Conservation (phyloP, 2,329 filamentous ascomycete species). For the Metarhizium rileyi region DNA sequence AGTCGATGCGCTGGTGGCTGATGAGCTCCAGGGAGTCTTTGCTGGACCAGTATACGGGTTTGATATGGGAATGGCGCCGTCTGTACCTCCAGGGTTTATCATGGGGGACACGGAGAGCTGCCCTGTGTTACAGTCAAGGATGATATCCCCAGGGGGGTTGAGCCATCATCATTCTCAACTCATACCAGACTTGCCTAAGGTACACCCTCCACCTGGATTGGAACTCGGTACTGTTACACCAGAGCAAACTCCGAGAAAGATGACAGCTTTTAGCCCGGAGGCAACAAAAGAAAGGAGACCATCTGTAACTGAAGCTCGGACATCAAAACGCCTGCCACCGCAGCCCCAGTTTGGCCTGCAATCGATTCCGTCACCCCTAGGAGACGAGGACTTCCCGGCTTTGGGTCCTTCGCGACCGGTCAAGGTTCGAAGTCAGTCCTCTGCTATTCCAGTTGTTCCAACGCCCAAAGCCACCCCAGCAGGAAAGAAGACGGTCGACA, state of each 20-base stretch:
- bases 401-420: constrained; percentile 36
- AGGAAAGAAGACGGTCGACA: constrained; percentile 22
- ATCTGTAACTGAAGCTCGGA: constrained; percentile 33
- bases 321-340: constrained; percentile 36
- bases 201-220: constrained; percentile 15
- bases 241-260: constrained; percentile 22
- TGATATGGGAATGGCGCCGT: constrained; percentile 10
- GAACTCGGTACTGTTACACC: constrained; percentile 20
- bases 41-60: constrained; percentile 2
- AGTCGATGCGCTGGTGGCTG: constrained; percentile 61
- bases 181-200: constrained; percentile 17
- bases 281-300: constrained; percentile 36
- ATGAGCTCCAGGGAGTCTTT: constrained; percentile 29
- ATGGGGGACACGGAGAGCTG: constrained; percentile 8
- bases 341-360: constrained; percentile 21
- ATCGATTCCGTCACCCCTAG: constrained; percentile 24
- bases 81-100: constrained; percentile 22
- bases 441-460: constrained; percentile 24
- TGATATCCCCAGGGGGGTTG: constrained; percentile 13
- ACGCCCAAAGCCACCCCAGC: constrained; percentile 24
- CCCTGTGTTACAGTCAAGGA: constrained; percentile 7
- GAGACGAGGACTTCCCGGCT: constrained; percentile 55
- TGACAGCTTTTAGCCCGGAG: constrained; percentile 16
- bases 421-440: constrained; percentile 21
- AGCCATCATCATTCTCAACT: constrained; percentile 13